A percentile compares a stretch with the other conserved stretches of the same genome.
Conservation (phyloP, 805 yeast genomes). For the Saturnispora sanitii region DNA sequence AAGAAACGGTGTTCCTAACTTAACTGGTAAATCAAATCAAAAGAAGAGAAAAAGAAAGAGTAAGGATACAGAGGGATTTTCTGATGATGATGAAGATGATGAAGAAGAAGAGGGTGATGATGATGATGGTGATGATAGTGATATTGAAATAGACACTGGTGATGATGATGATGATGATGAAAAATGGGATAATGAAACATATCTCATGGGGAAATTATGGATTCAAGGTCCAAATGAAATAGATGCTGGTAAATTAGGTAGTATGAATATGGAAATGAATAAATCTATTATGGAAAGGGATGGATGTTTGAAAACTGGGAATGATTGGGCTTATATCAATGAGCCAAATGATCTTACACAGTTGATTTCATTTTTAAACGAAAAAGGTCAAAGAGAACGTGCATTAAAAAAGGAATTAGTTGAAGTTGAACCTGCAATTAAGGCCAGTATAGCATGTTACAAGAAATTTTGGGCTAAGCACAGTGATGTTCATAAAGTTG, state of each 20-base stretch:
- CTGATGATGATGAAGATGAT: conserved; percentile 28
- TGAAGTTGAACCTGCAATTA: conserved; percentile 41
- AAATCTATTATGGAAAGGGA: conserved; percentile 38
- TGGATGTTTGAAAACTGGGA: conserved; percentile 39
- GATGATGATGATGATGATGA: conserved; percentile 33
- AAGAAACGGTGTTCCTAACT: conserved; percentile 62
- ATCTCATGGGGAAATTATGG: conserved; percentile 79
- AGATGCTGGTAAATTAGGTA: conserved; percentile 34
- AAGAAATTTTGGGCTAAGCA: conserved; percentile 34
- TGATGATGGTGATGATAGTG: conserved; percentile 28
- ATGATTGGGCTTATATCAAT: conserved; percentile 69
- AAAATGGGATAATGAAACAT: conserved; percentile 45
- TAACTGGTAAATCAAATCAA: conserved; percentile 14
- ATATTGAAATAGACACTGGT: conserved; percentile 25
- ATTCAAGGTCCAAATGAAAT: conserved; percentile 73
- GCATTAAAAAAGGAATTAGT: conserved; percentile 52
- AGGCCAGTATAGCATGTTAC: conserved; percentile 32
- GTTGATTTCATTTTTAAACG: conserved; percentile 58
- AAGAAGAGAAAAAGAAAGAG: conserved; percentile 21
- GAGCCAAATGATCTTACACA: conserved; percentile 43
- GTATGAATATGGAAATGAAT: conserved; percentile 36
- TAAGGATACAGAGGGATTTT: conserved; percentile 26
- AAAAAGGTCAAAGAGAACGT: conserved; percentile 67
- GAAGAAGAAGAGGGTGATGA: conserved; percentile 24
- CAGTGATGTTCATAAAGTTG: conserved; percentile 7